A percentile compares a stretch with the other conserved stretches of the same genome.
Evolutionary conservation across 1,284 basidiomycete species (phyloP).

Genomic region (Boletellus deceptivus): DNA sequence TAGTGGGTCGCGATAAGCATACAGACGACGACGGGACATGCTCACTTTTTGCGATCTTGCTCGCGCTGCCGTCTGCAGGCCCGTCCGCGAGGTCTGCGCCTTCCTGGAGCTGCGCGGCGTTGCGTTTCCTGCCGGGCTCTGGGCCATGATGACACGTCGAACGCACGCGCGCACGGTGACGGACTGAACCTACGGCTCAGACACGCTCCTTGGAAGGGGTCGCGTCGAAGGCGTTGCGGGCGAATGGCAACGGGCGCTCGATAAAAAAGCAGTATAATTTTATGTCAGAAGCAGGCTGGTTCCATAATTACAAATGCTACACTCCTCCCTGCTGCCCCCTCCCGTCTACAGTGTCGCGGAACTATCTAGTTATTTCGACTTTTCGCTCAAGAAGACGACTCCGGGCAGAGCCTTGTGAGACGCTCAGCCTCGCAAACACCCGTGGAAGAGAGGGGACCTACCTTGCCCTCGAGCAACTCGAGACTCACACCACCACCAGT

Average conservation of each 20-base stretch:
- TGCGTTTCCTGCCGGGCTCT: conserved; percentile 22
- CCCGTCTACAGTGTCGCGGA: conserved; percentile 11
- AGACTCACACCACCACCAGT: conserved; percentile 97
- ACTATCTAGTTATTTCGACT: conserved; percentile 16
- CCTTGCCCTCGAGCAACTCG: conserved; percentile 96
- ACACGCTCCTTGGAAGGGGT: conserved; percentile 10
- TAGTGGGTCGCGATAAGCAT: neutral
- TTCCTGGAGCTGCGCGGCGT: conserved; percentile 14
- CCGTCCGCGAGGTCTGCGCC: conserved; percentile 13
- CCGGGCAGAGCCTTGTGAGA: conserved; percentile 24
- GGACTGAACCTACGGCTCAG: conserved; percentile 16
- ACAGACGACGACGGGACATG: neutral
- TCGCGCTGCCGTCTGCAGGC: conserved; percentile 14
- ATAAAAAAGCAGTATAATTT: conserved; percentile 21
- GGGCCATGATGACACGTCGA: conserved; percentile 3
- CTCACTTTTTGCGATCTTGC: conserved; percentile 31
- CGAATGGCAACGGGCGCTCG: neutral
- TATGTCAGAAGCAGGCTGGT: conserved; percentile 5
- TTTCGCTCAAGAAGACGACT: conserved; percentile 29
- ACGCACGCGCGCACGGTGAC: neutral
- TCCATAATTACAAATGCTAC: conserved; percentile 10
- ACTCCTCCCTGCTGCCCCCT: neutral
- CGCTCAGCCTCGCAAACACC: conserved; percentile 9
- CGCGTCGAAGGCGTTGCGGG: neutral
- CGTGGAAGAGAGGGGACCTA: conserved; percentile 29